Conservation (phyloP, 148 eudicot genomes). For the Tetragonia tetragonoides region DNA sequence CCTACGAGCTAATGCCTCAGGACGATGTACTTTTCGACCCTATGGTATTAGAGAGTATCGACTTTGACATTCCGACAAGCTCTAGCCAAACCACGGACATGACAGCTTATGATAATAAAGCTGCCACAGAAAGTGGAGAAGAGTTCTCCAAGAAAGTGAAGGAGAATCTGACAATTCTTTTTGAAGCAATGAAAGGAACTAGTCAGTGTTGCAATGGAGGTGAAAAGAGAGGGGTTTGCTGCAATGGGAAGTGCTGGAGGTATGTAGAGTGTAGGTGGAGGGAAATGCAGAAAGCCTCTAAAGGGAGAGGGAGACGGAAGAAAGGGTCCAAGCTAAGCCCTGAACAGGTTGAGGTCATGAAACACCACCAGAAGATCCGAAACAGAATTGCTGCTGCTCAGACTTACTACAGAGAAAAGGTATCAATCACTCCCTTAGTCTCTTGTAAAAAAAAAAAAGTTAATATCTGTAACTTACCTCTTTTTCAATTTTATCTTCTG, state of each 20-base stretch:
- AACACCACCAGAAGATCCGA: slow-evolving; percentile 24
- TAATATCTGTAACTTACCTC: no score
- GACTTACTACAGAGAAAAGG: slow-evolving; percentile 21
- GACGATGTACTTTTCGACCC: slow-evolving; percentile 10
- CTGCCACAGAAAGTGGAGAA: slow-evolving; percentile 5
- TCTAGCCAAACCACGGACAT: neutral
- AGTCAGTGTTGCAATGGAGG: neutral
- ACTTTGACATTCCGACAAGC: slow-evolving; percentile 8
- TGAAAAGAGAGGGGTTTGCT: slow-evolving; percentile 11
- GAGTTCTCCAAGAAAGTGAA: slow-evolving; percentile 10
- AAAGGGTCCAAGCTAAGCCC: slow-evolving; percentile 17
- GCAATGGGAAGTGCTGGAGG: slow-evolving; percentile 26
- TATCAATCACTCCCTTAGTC: neutral
- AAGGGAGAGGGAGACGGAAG: slow-evolving; percentile 9
- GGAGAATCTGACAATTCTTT: slow-evolving; percentile 1
- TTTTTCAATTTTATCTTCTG: no score
- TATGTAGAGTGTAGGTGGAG: slow-evolving; percentile 7
- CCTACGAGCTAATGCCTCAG: no score
- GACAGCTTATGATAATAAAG: slow-evolving; percentile 4
- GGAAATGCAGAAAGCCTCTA: neutral
- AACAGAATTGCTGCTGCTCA: slow-evolving; percentile 26
- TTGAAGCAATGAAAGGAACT: slow-evolving; percentile 4
- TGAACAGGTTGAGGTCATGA: slow-evolving; percentile 4
- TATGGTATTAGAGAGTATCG: slow-evolving; percentile 8
- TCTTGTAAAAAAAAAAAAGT: no score